Base-by-base conservation (phyloP, 129 eudicot genomes). In the Tanacetum coccineum region DNA sequence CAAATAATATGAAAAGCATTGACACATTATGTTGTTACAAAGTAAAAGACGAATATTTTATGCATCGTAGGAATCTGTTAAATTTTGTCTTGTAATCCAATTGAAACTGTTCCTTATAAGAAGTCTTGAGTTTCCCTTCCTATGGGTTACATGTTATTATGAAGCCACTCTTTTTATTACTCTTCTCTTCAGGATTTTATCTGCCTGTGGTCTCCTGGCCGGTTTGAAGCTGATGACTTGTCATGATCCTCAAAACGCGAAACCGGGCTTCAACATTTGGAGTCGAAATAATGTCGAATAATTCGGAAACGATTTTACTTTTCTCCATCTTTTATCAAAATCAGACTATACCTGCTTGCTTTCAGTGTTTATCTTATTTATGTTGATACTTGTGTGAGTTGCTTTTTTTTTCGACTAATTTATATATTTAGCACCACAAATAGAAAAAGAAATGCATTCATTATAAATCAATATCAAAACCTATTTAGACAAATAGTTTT, bases 61-160 rank as follows among this genome's bases (percentile, higher is more conserved):
- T 1, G 80, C 71, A 67, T 83, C 87, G 22, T 74, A 80, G 64
- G 70, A 81, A 22, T 85, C 82, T 6, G 79, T n/a, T 58, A 49
- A 92, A 82, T 68, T 88, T 93, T 81, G 73, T 86, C 85, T 88
- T 93, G 95, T n/a, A n/a, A 93, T 86, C 98, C 98, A 93, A 84
- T 86, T 88, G 73, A 93, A 86, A 84, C 98, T 86, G 78, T 79
- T 88, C 28, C 87, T 67, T 15, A 93, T n/a, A 54, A 12, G 96
- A 86, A 15, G 91, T 84, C 69, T 93, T 93, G 60, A 93, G 87
- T 81, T 88, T 93, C 76, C 92, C 96, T 84, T 93, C 98, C 85
- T n/a, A 82, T 52, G 62, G 98, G 75, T 56, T 86, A 93, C 95
- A 82, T 81, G 42, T 93, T 88, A 64, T n/a, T 93, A 93, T 13